phyloP scores from a whole-genome alignment of 768 basidiomycete genomes.

The Mycena vitilis region DNA sequence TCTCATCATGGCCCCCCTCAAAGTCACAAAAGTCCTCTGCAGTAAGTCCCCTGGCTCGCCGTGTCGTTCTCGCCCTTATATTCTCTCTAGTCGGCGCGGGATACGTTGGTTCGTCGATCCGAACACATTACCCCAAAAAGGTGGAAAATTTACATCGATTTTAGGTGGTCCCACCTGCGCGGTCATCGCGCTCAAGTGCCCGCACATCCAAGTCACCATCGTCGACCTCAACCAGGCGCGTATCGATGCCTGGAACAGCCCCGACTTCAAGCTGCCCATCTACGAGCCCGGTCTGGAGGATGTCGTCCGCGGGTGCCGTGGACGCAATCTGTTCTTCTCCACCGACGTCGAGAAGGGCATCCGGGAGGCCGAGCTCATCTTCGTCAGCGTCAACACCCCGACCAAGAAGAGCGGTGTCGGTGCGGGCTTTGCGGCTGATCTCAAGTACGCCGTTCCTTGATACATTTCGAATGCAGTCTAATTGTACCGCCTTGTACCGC shows the following conservation, averaged over 20 bases:
- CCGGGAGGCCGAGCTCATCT: conserved; percentile 95
- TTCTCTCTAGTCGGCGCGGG: conserved; percentile 79
- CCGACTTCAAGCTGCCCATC: conserved; percentile 88
- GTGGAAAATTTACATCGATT: conserved; percentile 13
- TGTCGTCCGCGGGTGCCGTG: conserved; percentile 88
- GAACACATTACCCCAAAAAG: conserved; percentile 12
- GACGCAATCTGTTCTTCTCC: conserved; percentile 96
- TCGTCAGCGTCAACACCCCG: conserved; percentile 98
- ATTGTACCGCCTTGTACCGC: conserved; percentile 25
- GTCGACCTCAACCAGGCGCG: conserved; percentile 96
- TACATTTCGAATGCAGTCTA: conserved; percentile 5
- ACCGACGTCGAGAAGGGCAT: conserved; percentile 95
- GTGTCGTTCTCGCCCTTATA: conserved; percentile 14
- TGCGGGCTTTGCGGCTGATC: conserved; percentile 97
- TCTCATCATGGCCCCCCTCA: conserved; percentile 38
- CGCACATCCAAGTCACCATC: conserved; percentile 94
- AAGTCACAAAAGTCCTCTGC: conserved; percentile 79
- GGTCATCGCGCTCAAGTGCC: conserved; percentile 93
- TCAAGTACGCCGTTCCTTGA: conserved; percentile 76
- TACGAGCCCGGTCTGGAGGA: conserved; percentile 97
- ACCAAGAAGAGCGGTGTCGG: conserved; percentile 99
- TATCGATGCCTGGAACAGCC: conserved; percentile 96
- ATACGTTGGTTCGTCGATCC: conserved; percentile 80
- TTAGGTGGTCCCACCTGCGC: conserved; percentile 95
- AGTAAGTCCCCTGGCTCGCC: conserved; percentile 57